Base-by-base conservation (phyloP, 495 filamentous ascomycete species). In the Penicillium pulvis region DNA sequence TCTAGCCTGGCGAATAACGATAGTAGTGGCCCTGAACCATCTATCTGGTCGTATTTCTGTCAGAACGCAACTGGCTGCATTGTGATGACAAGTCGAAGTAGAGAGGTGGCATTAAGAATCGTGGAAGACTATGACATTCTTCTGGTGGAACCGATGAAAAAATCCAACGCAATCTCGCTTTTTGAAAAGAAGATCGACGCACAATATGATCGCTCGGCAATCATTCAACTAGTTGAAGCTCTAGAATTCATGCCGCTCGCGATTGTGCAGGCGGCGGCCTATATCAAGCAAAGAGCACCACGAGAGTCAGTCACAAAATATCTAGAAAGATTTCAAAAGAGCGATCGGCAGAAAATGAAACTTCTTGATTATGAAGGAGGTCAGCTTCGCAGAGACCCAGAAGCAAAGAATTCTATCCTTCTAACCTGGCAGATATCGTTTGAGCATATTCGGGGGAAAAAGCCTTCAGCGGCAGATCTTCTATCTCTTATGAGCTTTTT, bases 341-440 rank as follows among this genome's bases (percentile, higher is more conserved):
- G 60, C 55, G 73, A 79, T 61, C 33, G 58, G 42, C 68, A 71
- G 26, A 71, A 59, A 23, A 66, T 59, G 56, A 28, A 67, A 57
- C 59, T 70, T 83, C 61, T 82, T 11, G 54, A 74, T 47, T 58
- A 65, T 17, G 64, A 79, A 44, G 60, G 48, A 9, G 67, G 62
- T 19, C 60, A 81, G 6, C 59, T 68, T 33, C 70, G 77, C 35
- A 63, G 79, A 64, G 80, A 82, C 53, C 19, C 47, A 39, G 60
- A 71, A 44, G 71, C 71, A 8, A 62, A 68, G 31, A 81, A 80
- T 56, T 76, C 74, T 14, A 75, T 82, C 46, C 62, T 80, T 31
- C 56, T 67, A 19, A 81, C 75, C n/a, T 81, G 70, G 76, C 72
- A 78, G 51, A 76, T 81, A 47, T 80, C 75, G 26, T 83, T 82